Evolutionary conservation across 75 land plant genomes (phyloP).

Genomic region (Pinus albicaulis): DNA sequence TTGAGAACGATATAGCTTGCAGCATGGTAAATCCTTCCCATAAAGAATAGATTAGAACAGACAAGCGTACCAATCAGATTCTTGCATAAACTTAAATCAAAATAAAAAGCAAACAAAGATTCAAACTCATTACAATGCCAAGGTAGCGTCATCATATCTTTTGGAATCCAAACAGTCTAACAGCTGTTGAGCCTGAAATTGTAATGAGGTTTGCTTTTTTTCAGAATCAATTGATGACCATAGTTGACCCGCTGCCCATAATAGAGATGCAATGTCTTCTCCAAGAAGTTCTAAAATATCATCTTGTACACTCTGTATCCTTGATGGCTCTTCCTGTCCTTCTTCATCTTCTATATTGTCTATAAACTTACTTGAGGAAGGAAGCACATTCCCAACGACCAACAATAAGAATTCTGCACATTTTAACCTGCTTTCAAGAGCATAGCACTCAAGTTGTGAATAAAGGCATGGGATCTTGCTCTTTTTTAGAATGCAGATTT

Average conservation of each 20-base stretch:
- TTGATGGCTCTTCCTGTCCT: neutral
- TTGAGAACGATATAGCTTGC: neutral
- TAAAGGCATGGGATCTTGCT: neutral
- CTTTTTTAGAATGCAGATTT: neutral
- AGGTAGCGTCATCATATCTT: neutral
- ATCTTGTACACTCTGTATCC: conserved; percentile 6
- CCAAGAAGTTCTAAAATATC: conserved; percentile 9
- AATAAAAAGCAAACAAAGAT: neutral
- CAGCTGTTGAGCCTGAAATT: conserved; percentile 7
- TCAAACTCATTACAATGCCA: neutral
- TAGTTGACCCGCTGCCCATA: conserved; percentile 8
- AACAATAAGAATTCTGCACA: conserved; percentile 9
- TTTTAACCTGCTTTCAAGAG: conserved; percentile 7
- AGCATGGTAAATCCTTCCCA: neutral
- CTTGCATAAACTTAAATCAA: neutral
- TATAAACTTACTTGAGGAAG: conserved; percentile 9
- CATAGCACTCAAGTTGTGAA: neutral
- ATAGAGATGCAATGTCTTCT: conserved; percentile 8
- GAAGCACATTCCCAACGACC: neutral
- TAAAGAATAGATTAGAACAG: neutral
- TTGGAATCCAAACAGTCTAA: conserved; percentile 4
- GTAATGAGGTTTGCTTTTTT: conserved; percentile 4
- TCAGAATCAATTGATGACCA: conserved; percentile 6
- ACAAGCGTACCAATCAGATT: no score
- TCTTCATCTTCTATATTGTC: conserved; percentile 1